These are phyloP conservation scores for Orbilia blumenaviensis DNA, from an alignment of 2,329 filamentous ascomycete species.

Conservation along the genomic window DNA sequence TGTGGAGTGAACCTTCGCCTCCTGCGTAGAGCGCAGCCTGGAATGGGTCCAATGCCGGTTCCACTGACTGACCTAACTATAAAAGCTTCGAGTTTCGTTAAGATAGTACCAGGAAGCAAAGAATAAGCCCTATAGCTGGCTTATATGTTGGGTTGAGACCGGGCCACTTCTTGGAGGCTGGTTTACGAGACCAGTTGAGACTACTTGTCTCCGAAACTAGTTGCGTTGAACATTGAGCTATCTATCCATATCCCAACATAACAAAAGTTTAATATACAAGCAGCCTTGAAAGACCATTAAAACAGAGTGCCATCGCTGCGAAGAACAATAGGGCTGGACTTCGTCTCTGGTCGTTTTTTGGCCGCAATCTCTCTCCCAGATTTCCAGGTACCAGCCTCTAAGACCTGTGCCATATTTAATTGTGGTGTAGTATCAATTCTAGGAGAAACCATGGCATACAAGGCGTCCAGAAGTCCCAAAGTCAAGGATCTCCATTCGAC, in stretches of 20 bases:
- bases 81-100: too few relatives aligned
- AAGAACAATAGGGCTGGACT: constrained; percentile 60
- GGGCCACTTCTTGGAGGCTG: too few relatives aligned
- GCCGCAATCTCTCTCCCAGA: constrained; percentile 65
- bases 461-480: constrained; percentile 76
- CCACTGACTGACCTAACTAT: too few relatives aligned
- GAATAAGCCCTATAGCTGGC: too few relatives aligned
- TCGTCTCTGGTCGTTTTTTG: constrained; percentile 48
- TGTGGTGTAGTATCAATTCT: constrained; percentile 74
- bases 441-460: constrained; percentile 74
- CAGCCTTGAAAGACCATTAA: constrained; percentile 43
- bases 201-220: too few relatives aligned
- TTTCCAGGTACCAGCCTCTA: constrained; percentile 98
- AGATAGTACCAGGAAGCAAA: too few relatives aligned
- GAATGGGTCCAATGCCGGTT: too few relatives aligned
- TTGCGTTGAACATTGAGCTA: too few relatives aligned
- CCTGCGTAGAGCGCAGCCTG: too few relatives aligned
- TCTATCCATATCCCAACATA: too few relatives aligned
- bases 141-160: too few relatives aligned
- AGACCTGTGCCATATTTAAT: constrained; percentile 82
- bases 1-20: neutral
- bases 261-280: neutral
- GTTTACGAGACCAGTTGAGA: too few relatives aligned
- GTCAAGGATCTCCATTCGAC: constrained; percentile 82
- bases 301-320: constrained; percentile 62